Percentiles rank a stretch among this genome's conserved stretches.
Conservation (phyloP, 148 eudicot species). For the Euryodendron excelsum region DNA sequence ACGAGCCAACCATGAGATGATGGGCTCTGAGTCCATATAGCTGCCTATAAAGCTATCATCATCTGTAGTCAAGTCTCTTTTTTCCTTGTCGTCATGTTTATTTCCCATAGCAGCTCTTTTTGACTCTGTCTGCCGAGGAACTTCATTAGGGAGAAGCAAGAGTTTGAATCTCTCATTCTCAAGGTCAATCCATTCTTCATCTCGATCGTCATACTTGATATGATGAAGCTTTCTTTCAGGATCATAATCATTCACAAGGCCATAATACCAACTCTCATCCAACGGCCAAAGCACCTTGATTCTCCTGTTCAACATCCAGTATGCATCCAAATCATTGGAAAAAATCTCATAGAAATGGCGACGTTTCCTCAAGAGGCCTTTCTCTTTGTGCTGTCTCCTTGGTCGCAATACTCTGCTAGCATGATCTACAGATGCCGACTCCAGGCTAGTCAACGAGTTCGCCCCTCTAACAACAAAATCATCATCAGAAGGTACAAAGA, state of each 20-base stretch:
- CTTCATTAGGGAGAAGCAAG: slow-evolving; percentile 77
- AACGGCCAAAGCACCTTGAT: slow-evolving; percentile 91
- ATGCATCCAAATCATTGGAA: slow-evolving; percentile 50
- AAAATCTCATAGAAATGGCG: slow-evolving; percentile 78
- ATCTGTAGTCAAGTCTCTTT: slow-evolving; percentile 18
- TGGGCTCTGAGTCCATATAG: slow-evolving; percentile 74
- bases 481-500: slow-evolving; percentile 24
- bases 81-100: slow-evolving; percentile 20
- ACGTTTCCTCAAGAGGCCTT: slow-evolving; percentile 49
- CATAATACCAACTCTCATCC: slow-evolving; percentile 91
- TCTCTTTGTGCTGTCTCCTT: slow-evolving; percentile 48
- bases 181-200: slow-evolving; percentile 89
- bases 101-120: slow-evolving; percentile 24
- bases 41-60: slow-evolving; percentile 34
- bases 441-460: slow-evolving; percentile 30
- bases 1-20: slow-evolving; percentile 78
- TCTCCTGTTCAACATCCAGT: slow-evolving; percentile 74
- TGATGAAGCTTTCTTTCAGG: slow-evolving; percentile 68
- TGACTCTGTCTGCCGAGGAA: slow-evolving; percentile 45
- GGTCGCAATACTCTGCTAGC: slow-evolving; percentile 63
- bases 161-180: slow-evolving; percentile 78
- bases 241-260: slow-evolving; percentile 70
- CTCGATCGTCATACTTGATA: slow-evolving; percentile 87
- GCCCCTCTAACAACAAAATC: slow-evolving; percentile 27
- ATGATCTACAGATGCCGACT: slow-evolving; percentile 51